phyloP scores from a whole-genome alignment of 345 rosid genomes.

The Salix exigua region DNA sequence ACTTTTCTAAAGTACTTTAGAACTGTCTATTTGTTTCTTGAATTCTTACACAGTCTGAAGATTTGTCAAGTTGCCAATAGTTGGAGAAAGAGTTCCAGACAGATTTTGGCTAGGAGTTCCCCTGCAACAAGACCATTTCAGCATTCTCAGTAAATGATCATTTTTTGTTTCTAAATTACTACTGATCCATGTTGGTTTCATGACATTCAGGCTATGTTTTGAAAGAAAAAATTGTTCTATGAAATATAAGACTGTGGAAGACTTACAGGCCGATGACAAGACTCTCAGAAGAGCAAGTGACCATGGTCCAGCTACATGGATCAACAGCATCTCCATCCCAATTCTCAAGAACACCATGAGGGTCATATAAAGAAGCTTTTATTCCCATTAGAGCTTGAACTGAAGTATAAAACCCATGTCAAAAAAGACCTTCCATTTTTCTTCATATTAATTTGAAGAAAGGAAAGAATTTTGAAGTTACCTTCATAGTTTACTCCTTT shows the following conservation, averaged over 20 bases:
- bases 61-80: conserved; percentile 81
- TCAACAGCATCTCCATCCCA: conserved; percentile 95
- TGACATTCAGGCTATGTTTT: neutral
- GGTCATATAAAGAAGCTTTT: conserved; percentile 68
- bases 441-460: neutral
- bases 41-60: conserved; percentile 72
- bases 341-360: conserved; percentile 84
- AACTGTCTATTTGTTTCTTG: neutral
- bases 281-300: conserved; percentile 72
- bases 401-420: conserved; percentile 25
- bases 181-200: neutral
- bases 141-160: neutral
- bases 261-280: conserved; percentile 84
- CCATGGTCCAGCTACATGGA: conserved; percentile 98
- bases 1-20: neutral
- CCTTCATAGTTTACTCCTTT: conserved; percentile 94
- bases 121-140: conserved; percentile 38
- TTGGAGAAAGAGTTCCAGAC: conserved; percentile 81
- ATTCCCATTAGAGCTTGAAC: conserved; percentile 88
- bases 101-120: conserved; percentile 87
- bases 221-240: neutral
- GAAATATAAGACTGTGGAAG: neutral
- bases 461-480: conserved; percentile 13
- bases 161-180: neutral
- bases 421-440: conserved; percentile 1